Evolutionary conservation across 805 yeast genomes (phyloP), one percentile per base, ranked within the genome.

Genomic region (Yamadazyma akitaensis): DNA sequence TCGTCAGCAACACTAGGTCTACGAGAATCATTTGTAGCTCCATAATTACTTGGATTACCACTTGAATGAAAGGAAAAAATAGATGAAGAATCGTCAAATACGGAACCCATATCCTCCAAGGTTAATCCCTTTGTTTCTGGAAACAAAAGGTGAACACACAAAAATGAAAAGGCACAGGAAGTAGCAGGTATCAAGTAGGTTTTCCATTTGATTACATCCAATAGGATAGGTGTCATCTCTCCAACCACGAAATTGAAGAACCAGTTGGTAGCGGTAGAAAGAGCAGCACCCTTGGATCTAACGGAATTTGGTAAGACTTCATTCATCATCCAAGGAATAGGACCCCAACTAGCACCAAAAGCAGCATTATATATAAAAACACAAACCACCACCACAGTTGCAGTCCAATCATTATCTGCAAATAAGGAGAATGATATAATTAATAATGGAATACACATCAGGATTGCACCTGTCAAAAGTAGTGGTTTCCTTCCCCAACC

Each of bases 251-350:
- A 91, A 67, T 90, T 90, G 71, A 88, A 90, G 6, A 88, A 77
- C 97, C 97, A 90, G 63, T 90, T 91, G 5, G 96, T 80, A 1
- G 96, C 96, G 1, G 97, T 90, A 0, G 96, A 85, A 51, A 88
- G 70, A 2, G 96, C 88, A 0, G 96, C 95, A 48, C 96, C 96
- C 56, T 89, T 86, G 3, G 96, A 88, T 44, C 97, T 77, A 10
- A 89, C 88, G 16, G 84, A 74, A 51, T 87, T 77, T 0, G 97
- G 97, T 45, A 90, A 76, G 41, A 91, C 88, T 66, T 88, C 96
- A 50, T 88, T 84, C 55, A 91, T 88, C 63, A 85, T 82, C 97
- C 97, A 89, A 11, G 96, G 96, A 45, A 90, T 82, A 3, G 96
- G 96, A 9, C 97, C 97, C 96, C 96, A 91, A 45, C 92, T 83